A percentile compares a stretch with the other conserved stretches of the same genome.
Conservation (phyloP, 75 land plant species). For the Picea glauca region DNA sequence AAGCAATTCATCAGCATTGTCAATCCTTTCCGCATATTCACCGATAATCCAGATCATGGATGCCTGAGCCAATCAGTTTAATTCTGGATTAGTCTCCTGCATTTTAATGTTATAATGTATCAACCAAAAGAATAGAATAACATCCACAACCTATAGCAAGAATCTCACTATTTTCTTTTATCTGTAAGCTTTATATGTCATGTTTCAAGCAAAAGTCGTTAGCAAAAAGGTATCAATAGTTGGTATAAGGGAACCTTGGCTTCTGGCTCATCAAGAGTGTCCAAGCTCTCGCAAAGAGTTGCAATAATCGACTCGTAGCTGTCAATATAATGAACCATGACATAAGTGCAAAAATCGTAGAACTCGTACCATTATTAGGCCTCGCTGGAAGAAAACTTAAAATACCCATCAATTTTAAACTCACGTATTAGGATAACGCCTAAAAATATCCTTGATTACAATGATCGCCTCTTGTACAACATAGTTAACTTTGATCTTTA, state of each 20-base stretch:
- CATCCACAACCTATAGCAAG: not conserved
- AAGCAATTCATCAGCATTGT: slow-evolving; percentile 99
- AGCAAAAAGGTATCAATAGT: not conserved
- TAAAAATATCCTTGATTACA: slow-evolving; percentile 98
- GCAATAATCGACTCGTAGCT: slow-evolving; percentile 99
- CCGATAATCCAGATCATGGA: slow-evolving; percentile 99
- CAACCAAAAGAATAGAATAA: not conserved
- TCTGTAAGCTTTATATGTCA: not conserved
- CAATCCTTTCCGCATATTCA: slow-evolving; percentile 99
- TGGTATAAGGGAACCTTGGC: slow-evolving; percentile 73
- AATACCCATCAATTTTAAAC: slow-evolving; percentile 9
- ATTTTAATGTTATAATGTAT: not conserved
- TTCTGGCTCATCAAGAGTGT: slow-evolving; percentile 98
- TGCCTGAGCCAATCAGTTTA: slow-evolving; percentile 45
- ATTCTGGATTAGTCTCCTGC: not conserved
- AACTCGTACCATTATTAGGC: not conserved
- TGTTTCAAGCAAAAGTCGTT: not conserved
- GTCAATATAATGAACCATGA: slow-evolving; percentile 5
- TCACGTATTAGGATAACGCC: slow-evolving; percentile 99
- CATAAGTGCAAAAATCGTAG: not conserved
- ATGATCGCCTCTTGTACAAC: slow-evolving; percentile 99
- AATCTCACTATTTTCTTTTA: not conserved
- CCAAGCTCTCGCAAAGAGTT: slow-evolving; percentile 98
- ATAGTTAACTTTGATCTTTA: slow-evolving; percentile 98
- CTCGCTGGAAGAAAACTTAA: not conserved